Evolutionary conservation across 2,329 filamentous ascomycete species (phyloP).

Genomic region (Periconia macrospinosa): DNA sequence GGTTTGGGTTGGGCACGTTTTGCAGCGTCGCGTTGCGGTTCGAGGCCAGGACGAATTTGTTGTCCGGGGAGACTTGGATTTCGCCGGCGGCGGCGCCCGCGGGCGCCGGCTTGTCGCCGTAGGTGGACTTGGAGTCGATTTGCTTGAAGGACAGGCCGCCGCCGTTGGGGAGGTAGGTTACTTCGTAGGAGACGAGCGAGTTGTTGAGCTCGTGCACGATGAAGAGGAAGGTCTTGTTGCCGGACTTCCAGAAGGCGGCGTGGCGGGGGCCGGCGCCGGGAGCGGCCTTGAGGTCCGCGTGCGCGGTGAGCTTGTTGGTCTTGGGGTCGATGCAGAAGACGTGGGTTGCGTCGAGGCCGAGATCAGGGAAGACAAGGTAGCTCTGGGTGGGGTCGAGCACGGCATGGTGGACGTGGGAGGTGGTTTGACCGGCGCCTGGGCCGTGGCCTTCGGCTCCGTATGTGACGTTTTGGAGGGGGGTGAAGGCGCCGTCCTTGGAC

Average conservation of each 20-base stretch:
- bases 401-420: slow-evolving; percentile 65
- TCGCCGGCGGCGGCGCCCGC: slow-evolving; percentile 55
- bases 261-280: slow-evolving; percentile 68
- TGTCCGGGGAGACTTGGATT: slow-evolving; percentile 57
- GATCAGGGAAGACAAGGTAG: slow-evolving; percentile 67
- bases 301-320: slow-evolving; percentile 47
- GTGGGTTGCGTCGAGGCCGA: slow-evolving; percentile 66
- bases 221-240: slow-evolving; percentile 54
- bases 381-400: slow-evolving; percentile 65
- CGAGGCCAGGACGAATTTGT: slow-evolving; percentile 66
- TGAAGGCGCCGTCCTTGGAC: slow-evolving; percentile 10
- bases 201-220: slow-evolving; percentile 64
- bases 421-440: slow-evolving; percentile 51
- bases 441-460: slow-evolving; percentile 44
- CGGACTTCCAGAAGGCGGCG: slow-evolving; percentile 55
- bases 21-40: slow-evolving; percentile 64
- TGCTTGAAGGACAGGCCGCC: slow-evolving; percentile 50
- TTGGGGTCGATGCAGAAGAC: slow-evolving; percentile 57
- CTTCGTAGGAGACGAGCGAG: slow-evolving; percentile 59
- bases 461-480: slow-evolving; percentile 44
- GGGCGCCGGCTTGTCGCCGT: slow-evolving; percentile 29
- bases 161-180: slow-evolving; percentile 50
- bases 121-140: slow-evolving; percentile 50
- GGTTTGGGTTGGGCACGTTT: slow-evolving; percentile 48
- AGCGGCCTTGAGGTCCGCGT: slow-evolving; percentile 49